Evolutionary conservation across 1,284 basidiomycete species (phyloP).

Genomic region (Apiotrichum siamense): DNA sequence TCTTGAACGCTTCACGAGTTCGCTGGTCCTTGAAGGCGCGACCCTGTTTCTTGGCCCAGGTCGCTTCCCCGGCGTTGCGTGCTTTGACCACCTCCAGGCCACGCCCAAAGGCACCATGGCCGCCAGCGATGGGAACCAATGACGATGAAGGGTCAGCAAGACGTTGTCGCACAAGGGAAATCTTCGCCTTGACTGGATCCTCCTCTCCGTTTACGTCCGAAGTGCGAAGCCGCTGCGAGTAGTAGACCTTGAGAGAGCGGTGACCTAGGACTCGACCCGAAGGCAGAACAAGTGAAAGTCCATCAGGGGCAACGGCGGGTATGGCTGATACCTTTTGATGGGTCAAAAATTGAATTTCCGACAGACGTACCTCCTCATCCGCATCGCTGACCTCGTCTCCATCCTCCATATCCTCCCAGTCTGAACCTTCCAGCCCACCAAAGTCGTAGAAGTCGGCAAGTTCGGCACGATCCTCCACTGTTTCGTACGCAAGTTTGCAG

Average conservation of each 20-base stretch:
- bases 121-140: conserved; percentile 75
- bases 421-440: conserved; percentile 56
- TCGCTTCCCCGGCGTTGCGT: conserved; percentile 89
- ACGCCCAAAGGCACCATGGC: conserved; percentile 72
- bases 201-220: conserved; percentile 50
- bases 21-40: conserved; percentile 77
- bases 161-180: conserved; percentile 65
- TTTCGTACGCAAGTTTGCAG: conserved; percentile 91
- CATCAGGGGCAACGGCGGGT: conserved; percentile 46
- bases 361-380: conserved; percentile 22
- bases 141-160: conserved; percentile 73
- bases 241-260: conserved; percentile 77
- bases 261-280: conserved; percentile 91
- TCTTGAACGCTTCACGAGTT: conserved; percentile 75
- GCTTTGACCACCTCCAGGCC: conserved; percentile 80
- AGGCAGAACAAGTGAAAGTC: conserved; percentile 87
- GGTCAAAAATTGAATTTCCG: conserved; percentile 37
- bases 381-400: conserved; percentile 16
- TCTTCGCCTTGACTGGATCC: conserved; percentile 27
- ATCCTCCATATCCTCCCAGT: conserved; percentile 45
- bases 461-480: conserved; percentile 72
- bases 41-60: conserved; percentile 82
- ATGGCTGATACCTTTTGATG: not conserved
- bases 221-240: conserved; percentile 67
- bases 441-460: conserved; percentile 94